Evolutionary conservation across 2,329 filamentous ascomycete genomes (phyloP), one percentile per base, ranked within the genome.

Genomic region (Fusarium pseudocircinatum): DNA sequence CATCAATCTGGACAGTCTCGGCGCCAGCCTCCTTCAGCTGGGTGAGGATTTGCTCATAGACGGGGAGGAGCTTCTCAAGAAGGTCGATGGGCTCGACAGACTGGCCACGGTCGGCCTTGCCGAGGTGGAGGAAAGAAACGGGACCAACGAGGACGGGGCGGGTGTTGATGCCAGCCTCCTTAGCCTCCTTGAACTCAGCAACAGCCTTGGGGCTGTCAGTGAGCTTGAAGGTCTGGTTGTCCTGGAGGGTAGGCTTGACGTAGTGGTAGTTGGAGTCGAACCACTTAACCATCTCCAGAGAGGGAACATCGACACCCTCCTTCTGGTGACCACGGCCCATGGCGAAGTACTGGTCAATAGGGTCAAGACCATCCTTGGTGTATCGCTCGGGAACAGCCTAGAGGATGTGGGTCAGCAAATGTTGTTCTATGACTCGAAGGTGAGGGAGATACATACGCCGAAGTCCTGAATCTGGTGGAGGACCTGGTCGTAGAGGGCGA

Each of bases 221-320:
- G 73, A 99, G 94, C 87, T 93, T 95, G 92, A 99, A 99, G 82
- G 90, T 92, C 91, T 99, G 96, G 90, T 94, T 93, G 87, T 98
- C 92, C 87, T 98, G 95, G 78, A 99, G 91, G 73, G 96, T 98
- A 75, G 96, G 96, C 92, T 98, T 98, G 87, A 98, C 96, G 86
- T 99, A 99, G 91, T 98, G 96, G 92, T 99, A 99, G 93, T 99
- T 99, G 77, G 95, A 97, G 90, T 99, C 96, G 84, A 99, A 99
- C 96, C 96, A 99, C 90, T 99, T 99, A 81, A 99, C 96, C 96
- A 99, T 99, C 90, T 99, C 96, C 86, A 97, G 88, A 82, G 89
- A 90, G 79, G 96, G 94, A 77, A 98, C 96, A 85, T 99, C 96
- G 79, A 98, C 89, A 84, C 94, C 91, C 82, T 92, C 91, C 91